These are phyloP conservation scores for Fomes fomentarius DNA, from an alignment of 1,284 basidiomycete species.

Conservation along the genomic window DNA sequence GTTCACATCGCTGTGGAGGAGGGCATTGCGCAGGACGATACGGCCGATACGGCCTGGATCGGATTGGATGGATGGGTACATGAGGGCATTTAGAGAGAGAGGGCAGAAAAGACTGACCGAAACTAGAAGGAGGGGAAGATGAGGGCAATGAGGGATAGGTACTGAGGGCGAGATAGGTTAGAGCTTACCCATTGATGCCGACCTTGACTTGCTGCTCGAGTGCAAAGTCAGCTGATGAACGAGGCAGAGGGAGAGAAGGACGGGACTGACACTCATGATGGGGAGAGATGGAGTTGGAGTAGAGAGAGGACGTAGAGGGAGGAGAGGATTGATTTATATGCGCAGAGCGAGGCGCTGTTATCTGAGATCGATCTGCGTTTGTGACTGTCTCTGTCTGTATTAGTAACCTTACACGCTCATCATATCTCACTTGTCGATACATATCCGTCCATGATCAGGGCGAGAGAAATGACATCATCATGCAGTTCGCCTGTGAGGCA, in stretches of 20 bases:
- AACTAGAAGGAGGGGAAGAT: conserved; percentile 49
- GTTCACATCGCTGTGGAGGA: conserved; percentile 76
- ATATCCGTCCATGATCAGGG: conserved; percentile 75
- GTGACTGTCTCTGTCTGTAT: too few species aligned
- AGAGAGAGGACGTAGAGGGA: not conserved
- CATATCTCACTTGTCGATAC: too few species aligned
- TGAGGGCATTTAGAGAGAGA: not conserved
- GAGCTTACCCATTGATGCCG: conserved; percentile 86
- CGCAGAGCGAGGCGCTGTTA: conserved; percentile 17
- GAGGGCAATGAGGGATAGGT: conserved; percentile 23
- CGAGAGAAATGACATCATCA: conserved; percentile 99
- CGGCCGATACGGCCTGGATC: conserved; percentile 89
- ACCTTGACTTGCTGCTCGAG: conserved; percentile 69
- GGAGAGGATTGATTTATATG: conserved; percentile 10
- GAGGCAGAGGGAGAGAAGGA: too few species aligned
- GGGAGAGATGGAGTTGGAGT: too few species aligned
- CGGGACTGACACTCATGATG: too few species aligned
- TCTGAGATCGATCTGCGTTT: conserved; percentile 20
- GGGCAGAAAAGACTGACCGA: conserved; percentile 61
- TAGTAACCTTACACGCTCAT: too few species aligned
- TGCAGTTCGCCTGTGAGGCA: conserved; percentile 99
- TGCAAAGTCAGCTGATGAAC: too few species aligned
- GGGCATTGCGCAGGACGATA: conserved; percentile 96
- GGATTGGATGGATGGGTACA: conserved; percentile 6
- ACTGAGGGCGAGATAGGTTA: conserved; percentile 5